These are phyloP conservation scores for Fraxinus sp. DNA, from an alignment of 305 asterid species.

Conservation along the genomic window DNA sequence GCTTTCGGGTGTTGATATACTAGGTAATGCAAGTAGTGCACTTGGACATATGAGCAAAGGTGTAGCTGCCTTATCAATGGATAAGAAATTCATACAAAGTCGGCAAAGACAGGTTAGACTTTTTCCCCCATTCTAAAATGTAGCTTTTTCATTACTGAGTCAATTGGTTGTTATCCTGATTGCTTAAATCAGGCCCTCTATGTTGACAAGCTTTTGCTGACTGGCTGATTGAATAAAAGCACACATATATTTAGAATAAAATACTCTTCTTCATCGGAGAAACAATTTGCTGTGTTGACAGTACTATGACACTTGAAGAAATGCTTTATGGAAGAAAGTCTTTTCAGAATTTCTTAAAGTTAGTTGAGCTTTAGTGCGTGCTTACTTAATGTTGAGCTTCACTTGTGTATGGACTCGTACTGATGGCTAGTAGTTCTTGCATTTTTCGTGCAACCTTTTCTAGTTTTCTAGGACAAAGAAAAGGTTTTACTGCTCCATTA, in stretches of 20 bases:
- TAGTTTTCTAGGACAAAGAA: not conserved
- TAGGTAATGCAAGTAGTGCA: constrained; percentile 99
- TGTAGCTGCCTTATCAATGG: constrained; percentile 99
- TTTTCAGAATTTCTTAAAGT: not conserved
- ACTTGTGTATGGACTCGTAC: not conserved
- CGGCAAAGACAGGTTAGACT: constrained; percentile 87
- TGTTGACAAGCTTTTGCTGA: constrained; percentile 1
- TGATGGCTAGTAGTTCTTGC: not conserved
- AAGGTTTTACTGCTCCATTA: not conserved
- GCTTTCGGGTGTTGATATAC: constrained; percentile 97
- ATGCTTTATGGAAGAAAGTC: not conserved
- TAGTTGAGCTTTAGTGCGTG: not conserved
- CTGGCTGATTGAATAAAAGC: not conserved
- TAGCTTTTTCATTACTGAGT: not conserved
- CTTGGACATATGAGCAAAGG: constrained; percentile 99
- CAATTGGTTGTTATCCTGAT: not conserved
- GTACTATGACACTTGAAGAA: constrained; percentile 1
- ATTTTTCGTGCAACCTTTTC: not conserved
- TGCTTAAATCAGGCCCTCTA: constrained; percentile 1
- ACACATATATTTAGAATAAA: not conserved
- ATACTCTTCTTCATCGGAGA: not conserved
- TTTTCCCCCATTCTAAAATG: not conserved
- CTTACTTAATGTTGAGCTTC: not conserved
- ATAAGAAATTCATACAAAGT: constrained; percentile 96
- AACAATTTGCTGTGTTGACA: not conserved